These are phyloP conservation scores for Aspergillus sp. DNA, from an alignment of 2,329 filamentous ascomycete species.

Conservation along the genomic window DNA sequence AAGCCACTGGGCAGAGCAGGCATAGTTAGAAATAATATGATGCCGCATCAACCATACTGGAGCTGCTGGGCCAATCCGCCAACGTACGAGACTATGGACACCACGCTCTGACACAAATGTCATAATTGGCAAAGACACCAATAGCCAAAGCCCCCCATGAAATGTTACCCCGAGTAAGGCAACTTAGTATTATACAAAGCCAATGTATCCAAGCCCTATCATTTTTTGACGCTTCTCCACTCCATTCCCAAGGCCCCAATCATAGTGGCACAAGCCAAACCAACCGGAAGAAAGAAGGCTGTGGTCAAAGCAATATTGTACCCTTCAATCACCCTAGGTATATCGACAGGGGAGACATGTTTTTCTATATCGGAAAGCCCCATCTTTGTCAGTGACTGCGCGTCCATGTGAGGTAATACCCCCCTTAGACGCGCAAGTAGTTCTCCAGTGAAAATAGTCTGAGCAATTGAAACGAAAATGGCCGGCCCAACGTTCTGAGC, in stretches of 20 bases:
- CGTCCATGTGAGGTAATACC: background rate
- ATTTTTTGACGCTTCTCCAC: background rate
- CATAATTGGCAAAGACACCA: too few relatives aligned
- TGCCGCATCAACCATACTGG: too few relatives aligned
- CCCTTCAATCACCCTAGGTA: background rate
- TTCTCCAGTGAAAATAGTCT: constrained; percentile 30
- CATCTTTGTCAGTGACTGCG: background rate
- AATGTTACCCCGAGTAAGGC: too few relatives aligned
- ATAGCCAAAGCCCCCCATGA: too few relatives aligned
- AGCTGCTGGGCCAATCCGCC: too few relatives aligned
- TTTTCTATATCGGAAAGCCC: background rate
- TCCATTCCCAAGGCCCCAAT: constrained; percentile 2
- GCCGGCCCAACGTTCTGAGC: constrained; percentile 30
- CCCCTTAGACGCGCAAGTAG: constrained; percentile 4
- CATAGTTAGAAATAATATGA: too few relatives aligned
- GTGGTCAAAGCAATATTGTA: constrained; percentile 1
- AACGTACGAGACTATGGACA: too few relatives aligned
- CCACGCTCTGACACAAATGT: too few relatives aligned
- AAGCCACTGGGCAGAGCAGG: too few relatives aligned
- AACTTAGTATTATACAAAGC: too few relatives aligned
- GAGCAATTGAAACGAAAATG: constrained; percentile 30
- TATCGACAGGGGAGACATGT: too few relatives aligned
- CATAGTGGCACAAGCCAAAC: constrained; percentile 1
- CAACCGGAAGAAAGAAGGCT: constrained; percentile 2
- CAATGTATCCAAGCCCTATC: too few relatives aligned